These are phyloP conservation scores for Schizosaccharomyces octosporus DNA, from an alignment of 805 yeast genomes.

Conservation along the genomic window DNA sequence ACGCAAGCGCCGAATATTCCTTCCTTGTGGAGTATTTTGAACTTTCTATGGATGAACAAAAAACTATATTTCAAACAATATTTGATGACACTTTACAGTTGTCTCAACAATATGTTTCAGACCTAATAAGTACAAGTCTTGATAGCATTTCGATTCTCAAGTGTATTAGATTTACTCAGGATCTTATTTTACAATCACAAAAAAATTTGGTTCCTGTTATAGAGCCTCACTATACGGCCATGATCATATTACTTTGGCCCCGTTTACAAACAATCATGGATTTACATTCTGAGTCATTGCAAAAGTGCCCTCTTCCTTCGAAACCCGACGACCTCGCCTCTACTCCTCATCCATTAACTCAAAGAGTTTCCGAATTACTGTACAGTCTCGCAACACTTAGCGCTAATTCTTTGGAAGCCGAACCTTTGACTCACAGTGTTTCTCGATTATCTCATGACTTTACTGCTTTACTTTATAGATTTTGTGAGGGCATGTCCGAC, in stretches of 20 bases:
- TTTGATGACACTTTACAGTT: constrained; percentile 29
- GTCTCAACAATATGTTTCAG: constrained; percentile 25
- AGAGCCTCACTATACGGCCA: constrained; percentile 43
- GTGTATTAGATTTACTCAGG: constrained; percentile 46
- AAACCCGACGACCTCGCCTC: constrained; percentile 8
- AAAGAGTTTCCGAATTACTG: constrained; percentile 50
- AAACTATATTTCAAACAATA: constrained; percentile 19
- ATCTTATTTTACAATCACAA: constrained; percentile 38
- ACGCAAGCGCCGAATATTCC: background rate
- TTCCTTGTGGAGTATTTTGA: background rate
- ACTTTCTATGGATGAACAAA: constrained; percentile 7
- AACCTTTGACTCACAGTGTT: constrained; percentile 51
- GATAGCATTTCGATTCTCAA: constrained; percentile 64
- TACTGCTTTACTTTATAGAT: constrained; percentile 51
- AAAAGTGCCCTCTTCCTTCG: constrained; percentile 1
- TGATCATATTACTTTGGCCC: constrained; percentile 62
- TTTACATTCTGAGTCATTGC: background rate
- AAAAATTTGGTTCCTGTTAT: constrained; percentile 44
- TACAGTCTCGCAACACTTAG: constrained; percentile 42
- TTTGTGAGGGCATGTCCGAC: constrained; percentile 21
- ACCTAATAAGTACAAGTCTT: constrained; percentile 16
- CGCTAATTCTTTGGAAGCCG: constrained; percentile 20
- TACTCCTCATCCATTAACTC: constrained; percentile 42
- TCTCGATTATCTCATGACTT: constrained; percentile 51
- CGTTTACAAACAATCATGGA: constrained; percentile 29